Evolutionary conservation across 768 basidiomycete genomes (phyloP), one percentile per base, ranked within the genome.

Genomic region (Strobilomyces confusus): DNA sequence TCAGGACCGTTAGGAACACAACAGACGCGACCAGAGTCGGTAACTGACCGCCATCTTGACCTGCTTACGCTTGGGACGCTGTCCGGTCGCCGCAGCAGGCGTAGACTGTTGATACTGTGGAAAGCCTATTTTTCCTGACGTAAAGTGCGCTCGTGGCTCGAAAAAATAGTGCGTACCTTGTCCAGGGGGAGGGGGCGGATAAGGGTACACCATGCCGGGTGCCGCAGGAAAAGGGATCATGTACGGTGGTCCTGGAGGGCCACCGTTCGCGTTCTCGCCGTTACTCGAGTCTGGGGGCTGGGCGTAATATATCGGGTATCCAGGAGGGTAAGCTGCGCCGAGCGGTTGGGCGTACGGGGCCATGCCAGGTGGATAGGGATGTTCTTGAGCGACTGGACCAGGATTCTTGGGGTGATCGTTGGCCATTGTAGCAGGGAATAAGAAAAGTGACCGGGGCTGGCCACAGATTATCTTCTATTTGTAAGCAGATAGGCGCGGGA

Each of bases 21-120:
- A 44, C 22, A 50, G n/a, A 48, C 44, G 22, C 4, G 26, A 54
- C 48, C 23, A 34, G 46, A 36, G 15, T 42, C 17, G 19, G 47
- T 22, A 22, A 71, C 78, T 70, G 61, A 80, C 78, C 54, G 80
- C 80, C 76, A 81, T 81, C 67, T 82, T 81, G 49, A 81, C 80
- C 55, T 81, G 80, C 52, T 76, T 80, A 54, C 80, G 77, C 63
- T 81, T 81, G 51, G 61, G 48, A 58, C 70, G 65, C 50, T 56
- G 59, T 19, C 66, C 63, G 54, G 61, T 66, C 26, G 61, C 14
- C 9, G 62, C 44, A 42, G 60, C 32, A 43, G 70, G 55, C 20
- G 61, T 47, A 20, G 69, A 51, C 40, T 65, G 60, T 37, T 61
- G 48, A 51, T 58, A 70, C 53, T 70, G 71, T 20, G 72, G 61